phyloP scores from a whole-genome alignment of 2,329 filamentous ascomycete genomes.

The Ceratocystis diversiconidia region DNA sequence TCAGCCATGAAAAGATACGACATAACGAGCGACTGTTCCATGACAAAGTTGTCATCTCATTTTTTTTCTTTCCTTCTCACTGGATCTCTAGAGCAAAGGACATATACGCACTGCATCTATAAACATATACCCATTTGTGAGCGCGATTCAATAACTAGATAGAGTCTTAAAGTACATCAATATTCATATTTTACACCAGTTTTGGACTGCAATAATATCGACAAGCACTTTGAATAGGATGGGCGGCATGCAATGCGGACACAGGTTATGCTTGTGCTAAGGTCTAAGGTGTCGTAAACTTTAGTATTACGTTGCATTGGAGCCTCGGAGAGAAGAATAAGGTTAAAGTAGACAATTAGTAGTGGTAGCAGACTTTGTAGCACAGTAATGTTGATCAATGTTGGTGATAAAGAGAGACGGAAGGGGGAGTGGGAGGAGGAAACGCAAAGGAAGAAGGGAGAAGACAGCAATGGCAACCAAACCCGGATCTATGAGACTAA shows the following conservation, averaged over 20 bases:
- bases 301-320: too few relatives aligned
- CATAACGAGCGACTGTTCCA: background rate
- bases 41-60: background rate
- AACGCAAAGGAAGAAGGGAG: background rate
- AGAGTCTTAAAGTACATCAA: background rate
- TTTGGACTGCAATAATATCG: background rate
- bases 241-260: background rate
- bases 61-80: background rate
- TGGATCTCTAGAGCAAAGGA: background rate
- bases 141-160: background rate
- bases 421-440: background rate
- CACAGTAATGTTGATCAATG: too few relatives aligned
- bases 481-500: background rate
- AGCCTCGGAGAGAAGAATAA: background rate
- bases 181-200: background rate
- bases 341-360: background rate
- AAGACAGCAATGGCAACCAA: background rate
- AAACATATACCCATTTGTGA: slow-evolving; percentile 6
- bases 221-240: background rate
- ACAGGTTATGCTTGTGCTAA: too few relatives aligned
- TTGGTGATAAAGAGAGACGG: background rate
- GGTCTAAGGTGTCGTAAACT: too few relatives aligned
- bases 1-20: background rate
- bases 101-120: background rate
- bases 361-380: too few relatives aligned